Percentiles rank a stretch among this genome's conserved stretches.
phyloP scores from a whole-genome alignment of 306 rosid species.

The Coriaria nepalensis region DNA sequence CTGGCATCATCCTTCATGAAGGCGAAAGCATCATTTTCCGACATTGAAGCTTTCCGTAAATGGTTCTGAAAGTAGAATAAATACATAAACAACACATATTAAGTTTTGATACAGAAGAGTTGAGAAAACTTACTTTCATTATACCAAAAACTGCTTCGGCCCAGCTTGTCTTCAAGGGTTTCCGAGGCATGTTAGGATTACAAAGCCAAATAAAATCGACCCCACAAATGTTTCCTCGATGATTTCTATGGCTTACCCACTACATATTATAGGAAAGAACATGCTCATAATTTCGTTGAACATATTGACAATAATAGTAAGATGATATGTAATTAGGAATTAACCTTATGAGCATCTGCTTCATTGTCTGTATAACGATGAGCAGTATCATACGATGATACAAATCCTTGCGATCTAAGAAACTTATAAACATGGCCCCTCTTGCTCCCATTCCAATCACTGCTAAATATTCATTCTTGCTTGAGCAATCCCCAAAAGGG shows the following conservation, averaged over 20 bases:
- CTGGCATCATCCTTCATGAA: conserved; percentile 59
- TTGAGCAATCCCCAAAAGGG: too few species aligned
- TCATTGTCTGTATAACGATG: conserved; percentile 58
- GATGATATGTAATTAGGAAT: not conserved
- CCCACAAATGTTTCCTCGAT: conserved; percentile 89
- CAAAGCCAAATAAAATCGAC: conserved; percentile 97
- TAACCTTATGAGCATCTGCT: conserved; percentile 84
- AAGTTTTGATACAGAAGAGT: not conserved
- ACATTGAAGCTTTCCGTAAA: conserved; percentile 59
- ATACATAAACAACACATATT: not conserved
- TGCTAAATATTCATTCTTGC: conserved; percentile 15
- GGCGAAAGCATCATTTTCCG: conserved; percentile 70
- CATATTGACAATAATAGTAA: not conserved
- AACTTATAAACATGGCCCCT: conserved; percentile 96
- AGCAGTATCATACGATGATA: conserved; percentile 85
- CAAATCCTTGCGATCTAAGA: conserved; percentile 87
- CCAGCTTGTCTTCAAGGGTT: conserved; percentile 77
- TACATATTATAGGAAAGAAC: conserved; percentile 20
- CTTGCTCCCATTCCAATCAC: conserved; percentile 99
- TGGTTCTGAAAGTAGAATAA: conserved; percentile 33
- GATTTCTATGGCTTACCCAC: conserved; percentile 98
- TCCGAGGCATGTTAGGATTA: conserved; percentile 69
- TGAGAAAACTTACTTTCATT: conserved; percentile 37
- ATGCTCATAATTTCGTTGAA: not conserved
- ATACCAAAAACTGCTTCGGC: conserved; percentile 86